Evolutionary conservation across 495 filamentous ascomycete species (phyloP).

Genomic region (Neurospora sp.): DNA sequence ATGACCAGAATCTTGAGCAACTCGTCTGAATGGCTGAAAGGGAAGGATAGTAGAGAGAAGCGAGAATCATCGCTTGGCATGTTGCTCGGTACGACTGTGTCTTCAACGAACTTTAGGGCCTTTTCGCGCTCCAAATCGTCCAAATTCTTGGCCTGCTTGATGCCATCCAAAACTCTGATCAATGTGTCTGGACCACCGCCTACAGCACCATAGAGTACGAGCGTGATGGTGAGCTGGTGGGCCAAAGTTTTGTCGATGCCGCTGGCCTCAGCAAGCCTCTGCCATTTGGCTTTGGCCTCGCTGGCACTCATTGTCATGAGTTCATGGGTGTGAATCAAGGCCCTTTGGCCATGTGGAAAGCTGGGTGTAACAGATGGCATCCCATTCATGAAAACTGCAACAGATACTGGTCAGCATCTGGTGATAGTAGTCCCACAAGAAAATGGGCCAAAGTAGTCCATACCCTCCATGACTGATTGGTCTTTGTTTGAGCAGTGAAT

Average conservation of each 20-base stretch:
- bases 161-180: neutral
- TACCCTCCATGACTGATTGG: neutral
- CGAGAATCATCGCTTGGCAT: neutral
- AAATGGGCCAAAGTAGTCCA: neutral
- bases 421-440: neutral
- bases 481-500: neutral
- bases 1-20: neutral
- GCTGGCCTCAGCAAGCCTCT: neutral
- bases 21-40: neutral
- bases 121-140: neutral
- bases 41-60: neutral
- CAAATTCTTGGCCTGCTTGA: neutral
- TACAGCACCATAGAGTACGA: neutral
- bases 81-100: neutral
- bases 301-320: neutral
- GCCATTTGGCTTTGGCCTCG: neutral
- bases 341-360: neutral
- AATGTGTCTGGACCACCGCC: no score
- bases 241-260: no score
- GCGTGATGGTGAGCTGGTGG: no score
- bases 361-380: neutral
- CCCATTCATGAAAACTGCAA: neutral
- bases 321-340: neutral
- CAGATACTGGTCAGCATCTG: neutral
- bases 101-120: neutral